Evolutionary conservation across 257 asterid species (phyloP), one percentile per base, ranked within the genome.

Genomic region (Euphrasia confusa): DNA sequence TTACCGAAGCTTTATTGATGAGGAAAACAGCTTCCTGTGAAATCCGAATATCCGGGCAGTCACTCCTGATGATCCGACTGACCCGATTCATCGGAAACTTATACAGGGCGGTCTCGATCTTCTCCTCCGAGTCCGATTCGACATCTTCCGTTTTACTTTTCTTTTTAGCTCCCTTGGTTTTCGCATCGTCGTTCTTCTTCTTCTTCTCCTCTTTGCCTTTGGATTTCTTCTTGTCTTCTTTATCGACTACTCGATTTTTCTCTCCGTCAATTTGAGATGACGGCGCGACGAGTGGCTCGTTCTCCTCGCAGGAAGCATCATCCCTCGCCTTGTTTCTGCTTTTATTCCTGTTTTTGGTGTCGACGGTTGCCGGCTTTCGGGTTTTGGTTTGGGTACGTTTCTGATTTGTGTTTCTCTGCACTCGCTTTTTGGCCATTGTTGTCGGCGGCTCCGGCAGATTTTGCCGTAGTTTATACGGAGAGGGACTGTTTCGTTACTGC

Each of bases 1-100:
- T 65, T 86, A 91, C 98, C 94, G 90, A 58, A 59, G 98, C 95
- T 84, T 72, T 81, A 66, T 86, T 88, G 59, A 87, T 68, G 59
- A 88, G 68, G 72, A 85, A 87, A 68, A 77, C 72, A 8, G 97
- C 95, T 71, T 87, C 96, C 67, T 83, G 85, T 17, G 80, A 44
- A 59, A 90, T 74, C 71, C 61, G 73, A 27, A 55, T 8, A 60
- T 78, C 81, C 61, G 76, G 18, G 70, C 37, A 66, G 54, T 76
- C 87, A 52, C 81, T 74, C 80, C 68, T 88, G 75, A 87, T 78
- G 30, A 90, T 87, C 66, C 78, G 74, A 59, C 64, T 69, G 60
- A 84, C 68, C 59, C 92, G 81, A 50, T 71, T 79, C 83, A 81
- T 88, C 33, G 96, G 95, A 77, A 90, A 85, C 40, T 10, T 35